These are phyloP conservation scores for Diaporthe vexans DNA, from an alignment of 2,329 filamentous ascomycete genomes.

Conservation along the genomic window DNA sequence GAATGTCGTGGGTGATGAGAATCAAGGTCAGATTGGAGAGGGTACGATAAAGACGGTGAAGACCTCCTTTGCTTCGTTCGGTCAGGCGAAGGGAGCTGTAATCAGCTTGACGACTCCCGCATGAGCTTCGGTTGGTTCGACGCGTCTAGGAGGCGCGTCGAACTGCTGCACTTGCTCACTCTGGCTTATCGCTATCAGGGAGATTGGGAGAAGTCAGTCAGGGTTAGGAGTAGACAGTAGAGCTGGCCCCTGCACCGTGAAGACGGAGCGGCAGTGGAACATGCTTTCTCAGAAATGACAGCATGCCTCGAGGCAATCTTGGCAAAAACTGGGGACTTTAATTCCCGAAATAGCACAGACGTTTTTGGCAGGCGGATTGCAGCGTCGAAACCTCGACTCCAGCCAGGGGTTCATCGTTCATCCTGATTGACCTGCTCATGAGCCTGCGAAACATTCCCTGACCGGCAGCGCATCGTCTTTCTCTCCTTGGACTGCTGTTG, in stretches of 20 bases:
- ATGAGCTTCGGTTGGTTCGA: not conserved
- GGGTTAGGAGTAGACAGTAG: constrained; percentile 3
- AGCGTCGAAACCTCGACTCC: constrained; percentile 14
- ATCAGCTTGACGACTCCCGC: not conserved
- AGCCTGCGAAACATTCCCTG: constrained; percentile 29
- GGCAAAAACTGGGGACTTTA: constrained; percentile 9
- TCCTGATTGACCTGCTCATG: constrained; percentile 26
- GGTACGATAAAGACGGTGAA: not conserved
- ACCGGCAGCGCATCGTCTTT: constrained; percentile 28
- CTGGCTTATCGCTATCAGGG: constrained; percentile 9
- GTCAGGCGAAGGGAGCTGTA: not conserved
- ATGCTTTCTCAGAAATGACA: not conserved
- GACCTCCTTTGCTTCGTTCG: too few species aligned
- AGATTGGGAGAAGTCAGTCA: not conserved
- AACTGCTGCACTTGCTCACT: not conserved
- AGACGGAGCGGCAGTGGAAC: not conserved
- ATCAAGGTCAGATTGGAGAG: not conserved
- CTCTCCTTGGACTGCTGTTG: not conserved
- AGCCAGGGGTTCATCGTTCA: constrained; percentile 30
- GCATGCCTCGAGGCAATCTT: constrained; percentile 26
- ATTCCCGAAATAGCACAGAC: constrained; percentile 23
- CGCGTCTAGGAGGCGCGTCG: constrained; percentile 18
- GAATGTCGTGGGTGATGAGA: not conserved
- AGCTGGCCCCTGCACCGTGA: too few species aligned
- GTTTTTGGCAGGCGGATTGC: constrained; percentile 13